Conservation (phyloP, 176 grass and related monocot genomes). For the maize (Zea mays) region Zm-B73-REFERENCE-NAM-5.0 NC_050102.1:10207001-10207500, state of each 20-base stretch:
- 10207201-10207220: conserved; percentile 22
- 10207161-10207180: conserved; percentile 33
- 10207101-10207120: neutral
- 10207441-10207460: too few species aligned
- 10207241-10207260: conserved; percentile 10
- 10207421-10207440: neutral
- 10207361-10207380: neutral
- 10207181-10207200: neutral
- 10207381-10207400: conserved; percentile 14
- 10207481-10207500: too few species aligned
- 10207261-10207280: neutral
- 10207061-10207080: neutral
- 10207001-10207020: conserved; percentile 35
- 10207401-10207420: neutral
- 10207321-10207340: conserved; percentile 18
- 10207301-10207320: neutral
- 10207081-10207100: neutral
- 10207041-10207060: neutral
- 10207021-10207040: conserved; percentile 25
- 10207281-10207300: conserved; percentile 18
- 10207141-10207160: neutral
- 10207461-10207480: too few species aligned
- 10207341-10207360: conserved; percentile 25
- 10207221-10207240: neutral
- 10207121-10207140: too few species aligned